Evolutionary conservation across 2,329 filamentous ascomycete genomes (phyloP), one percentile per base, ranked within the genome.

Genomic region (Neonectria hederae): DNA sequence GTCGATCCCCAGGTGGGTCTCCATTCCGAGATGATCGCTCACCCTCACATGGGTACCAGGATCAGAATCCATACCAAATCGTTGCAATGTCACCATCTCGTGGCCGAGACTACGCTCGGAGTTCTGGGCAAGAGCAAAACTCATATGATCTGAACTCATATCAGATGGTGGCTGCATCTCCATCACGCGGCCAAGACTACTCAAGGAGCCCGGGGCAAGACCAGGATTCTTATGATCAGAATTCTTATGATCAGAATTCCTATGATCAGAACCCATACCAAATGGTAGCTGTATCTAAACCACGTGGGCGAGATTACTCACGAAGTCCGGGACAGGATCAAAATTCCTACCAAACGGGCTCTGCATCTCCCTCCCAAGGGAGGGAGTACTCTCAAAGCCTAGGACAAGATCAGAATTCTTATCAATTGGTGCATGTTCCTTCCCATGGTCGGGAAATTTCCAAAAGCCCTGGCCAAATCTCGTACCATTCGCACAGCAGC

Each of bases 381-480:
- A 48, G 7, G 17, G 56, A 59, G 6, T 59, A 59, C 22, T 52
- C 46, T 21, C 56, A 48, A 38, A 59, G 56, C 22, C 56, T 48
- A 43, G 56, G 38, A 24, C 40, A 59, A 19, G 56, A 59, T 8
- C 56, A 59, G 38, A 59, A 59, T 17, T 30, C 38, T 17, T 59
- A 59, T 46, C 56, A 59, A 21, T 13, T 59, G 14, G 56, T 59
- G 35, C 56, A 38, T 13, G 38, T 49, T 1, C 40, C 38, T 7
- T 45, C 38, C 40, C 71, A 76, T 52, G 24, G 68, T 1, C 76
- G 73, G 59, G 80, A 81, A 35, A 81, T 79, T 38, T 73, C 79
- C 0, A 76, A 79, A 32, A 76, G 74, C 38, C 75, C 71, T 21
- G 71, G 57, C 17, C 76, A 70, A 49, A 72, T 69, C n/a, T 68